Base-by-base conservation (phyloP, 306 rosid species). In the Prunus mira region DNA sequence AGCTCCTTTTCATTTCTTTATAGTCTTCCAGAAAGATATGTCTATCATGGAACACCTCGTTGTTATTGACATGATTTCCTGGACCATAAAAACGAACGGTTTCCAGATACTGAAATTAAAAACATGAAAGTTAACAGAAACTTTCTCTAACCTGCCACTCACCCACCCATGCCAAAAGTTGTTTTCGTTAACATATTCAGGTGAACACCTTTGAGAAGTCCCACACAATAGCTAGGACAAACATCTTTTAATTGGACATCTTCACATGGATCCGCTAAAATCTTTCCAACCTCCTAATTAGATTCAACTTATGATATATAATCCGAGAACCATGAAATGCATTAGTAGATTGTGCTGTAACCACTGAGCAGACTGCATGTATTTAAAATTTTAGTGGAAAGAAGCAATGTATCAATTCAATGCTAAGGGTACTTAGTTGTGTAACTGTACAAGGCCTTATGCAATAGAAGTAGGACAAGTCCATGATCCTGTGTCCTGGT, bases 1-100 rank as follows among this genome's bases (percentile, higher is more conserved):
- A 89, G 84, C 87, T 88, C 76, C 77, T 82, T 78, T 89, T 91
- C 96, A 93, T 93, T 83, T 88, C 93, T 50, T 71, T 81, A 61
- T 91, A 93, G 71, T 91, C 96, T 87, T 91, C 88, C 69, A 79
- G 55, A 71, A 93, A 93, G 52, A 88, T 55, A 14, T 85, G 84
- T 74, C 69, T 79, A 76, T 89, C 93, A 82, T 89, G 93, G 91
- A 82, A 89, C 86, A 89, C 90, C 73, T 77, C 80, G 55, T 71
- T 68, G 46, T 81, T 69, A 73, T 76, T 75, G 78, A 75, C 86
- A 75, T 80, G 22, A 58, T 78, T 22, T 83, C 89, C 86, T 86
- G 89, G 82, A 79, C 78, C 76, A 83, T 78, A 46, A 43, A 77
- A 75, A 80, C 71, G 49, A 30, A 64, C 73, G 74, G 68, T 66